Percentiles rank a stretch among this genome's conserved stretches.
Conservation (phyloP, 2,329 filamentous ascomycete species). For the Clarireedia sp. region DNA sequence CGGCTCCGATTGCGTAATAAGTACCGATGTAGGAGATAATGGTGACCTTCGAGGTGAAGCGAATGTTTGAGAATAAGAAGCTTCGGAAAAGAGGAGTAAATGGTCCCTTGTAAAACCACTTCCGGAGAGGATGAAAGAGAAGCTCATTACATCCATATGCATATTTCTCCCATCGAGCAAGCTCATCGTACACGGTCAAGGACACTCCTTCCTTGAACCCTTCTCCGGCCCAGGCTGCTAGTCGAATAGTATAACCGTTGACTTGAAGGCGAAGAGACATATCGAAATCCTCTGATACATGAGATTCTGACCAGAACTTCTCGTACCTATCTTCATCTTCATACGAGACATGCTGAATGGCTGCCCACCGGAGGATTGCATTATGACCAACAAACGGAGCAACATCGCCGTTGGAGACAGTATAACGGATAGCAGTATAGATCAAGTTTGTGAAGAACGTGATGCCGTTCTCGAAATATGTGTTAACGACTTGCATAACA, state of each 20-base stretch:
- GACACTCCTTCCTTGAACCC: conserved; percentile 80
- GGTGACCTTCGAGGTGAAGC: conserved; percentile 67
- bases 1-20: conserved; percentile 70
- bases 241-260: conserved; percentile 62
- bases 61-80: conserved; percentile 67
- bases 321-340: conserved; percentile 62
- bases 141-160: conserved; percentile 79
- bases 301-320: conserved; percentile 75
- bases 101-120: conserved; percentile 65
- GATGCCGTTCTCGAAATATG: conserved; percentile 64
- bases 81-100: conserved; percentile 71
- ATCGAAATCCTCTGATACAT: conserved; percentile 76
- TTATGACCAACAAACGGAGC: conserved; percentile 79
- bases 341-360: conserved; percentile 66
- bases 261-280: conserved; percentile 72
- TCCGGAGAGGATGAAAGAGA: conserved; percentile 68
- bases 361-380: conserved; percentile 66
- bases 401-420: conserved; percentile 69
- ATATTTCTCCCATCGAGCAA: conserved; percentile 81
- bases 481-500: conserved; percentile 71
- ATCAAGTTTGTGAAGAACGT: conserved; percentile 68
- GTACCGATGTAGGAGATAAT: conserved; percentile 72
- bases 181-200: conserved; percentile 75
- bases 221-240: conserved; percentile 66
- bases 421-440: conserved; percentile 69